Conservation (phyloP, 2,329 filamentous ascomycete species). For the Fusarium staphyleae region DNA sequence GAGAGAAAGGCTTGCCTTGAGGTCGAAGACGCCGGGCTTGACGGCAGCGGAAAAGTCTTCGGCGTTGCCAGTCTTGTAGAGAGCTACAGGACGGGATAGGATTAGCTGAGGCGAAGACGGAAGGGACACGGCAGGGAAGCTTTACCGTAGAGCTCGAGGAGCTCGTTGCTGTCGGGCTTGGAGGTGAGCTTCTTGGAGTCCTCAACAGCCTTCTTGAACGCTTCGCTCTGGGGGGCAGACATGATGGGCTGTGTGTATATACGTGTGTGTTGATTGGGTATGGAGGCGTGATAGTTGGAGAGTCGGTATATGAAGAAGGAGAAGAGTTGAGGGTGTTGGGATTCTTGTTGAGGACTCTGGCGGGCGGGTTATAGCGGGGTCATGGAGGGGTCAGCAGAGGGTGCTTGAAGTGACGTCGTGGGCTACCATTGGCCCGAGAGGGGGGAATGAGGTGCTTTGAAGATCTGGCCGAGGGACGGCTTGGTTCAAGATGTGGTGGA, state of each 20-base stretch:
- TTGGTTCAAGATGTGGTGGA: no score
- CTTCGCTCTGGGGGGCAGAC: constrained; percentile 51
- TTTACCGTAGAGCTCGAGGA: constrained; percentile 69
- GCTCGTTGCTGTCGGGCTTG: constrained; percentile 69
- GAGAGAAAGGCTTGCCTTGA: constrained; percentile 59
- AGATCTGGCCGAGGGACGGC: neutral
- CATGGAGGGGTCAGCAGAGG: constrained; percentile 28
- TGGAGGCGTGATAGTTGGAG: neutral
- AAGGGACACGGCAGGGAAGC: neutral
- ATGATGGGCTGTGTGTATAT: constrained; percentile 44
- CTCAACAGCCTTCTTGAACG: constrained; percentile 63
- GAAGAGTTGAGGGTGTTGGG: constrained; percentile 26
- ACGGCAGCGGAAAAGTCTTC: constrained; percentile 65
- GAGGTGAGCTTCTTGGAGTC: constrained; percentile 73
- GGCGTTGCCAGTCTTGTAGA: constrained; percentile 65
- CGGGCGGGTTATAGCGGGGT: constrained; percentile 36
- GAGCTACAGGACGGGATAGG: constrained; percentile 47
- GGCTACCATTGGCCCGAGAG: constrained; percentile 17
- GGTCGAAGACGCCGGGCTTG: constrained; percentile 72
- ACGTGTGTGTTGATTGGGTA: neutral
- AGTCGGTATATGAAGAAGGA: constrained; percentile 4
- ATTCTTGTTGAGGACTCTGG: constrained; percentile 34
- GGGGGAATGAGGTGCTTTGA: neutral
- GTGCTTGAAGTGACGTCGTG: constrained; percentile 25
- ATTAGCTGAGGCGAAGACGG: neutral